A percentile compares a stretch with the other conserved stretches of the same genome.
Conservation (phyloP, 2,329 filamentous ascomycete genomes). For the Botrytis elliptica region DNA sequence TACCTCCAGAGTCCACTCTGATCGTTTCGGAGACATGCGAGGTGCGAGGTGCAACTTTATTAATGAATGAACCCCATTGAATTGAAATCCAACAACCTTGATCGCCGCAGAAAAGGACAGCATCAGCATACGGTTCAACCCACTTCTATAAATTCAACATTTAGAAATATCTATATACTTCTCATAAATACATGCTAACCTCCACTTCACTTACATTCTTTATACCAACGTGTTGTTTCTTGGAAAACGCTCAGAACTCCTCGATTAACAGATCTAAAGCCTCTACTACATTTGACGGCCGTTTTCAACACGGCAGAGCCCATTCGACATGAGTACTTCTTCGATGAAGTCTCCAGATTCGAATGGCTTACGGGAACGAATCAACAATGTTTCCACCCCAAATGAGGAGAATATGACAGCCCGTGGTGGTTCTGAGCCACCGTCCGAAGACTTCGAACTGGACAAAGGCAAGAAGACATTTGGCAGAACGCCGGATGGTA, state of each 20-base stretch:
- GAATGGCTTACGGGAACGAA: conserved; percentile 35
- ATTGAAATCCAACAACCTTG: not conserved
- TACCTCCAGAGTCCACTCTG: conserved; percentile 1
- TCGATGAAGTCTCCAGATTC: conserved; percentile 8
- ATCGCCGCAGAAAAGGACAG: conserved; percentile 8
- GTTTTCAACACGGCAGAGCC: conserved; percentile 20
- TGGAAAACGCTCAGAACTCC: not conserved
- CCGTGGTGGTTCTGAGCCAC: conserved; percentile 23
- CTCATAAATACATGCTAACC: conserved; percentile 8
- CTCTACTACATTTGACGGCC: conserved; percentile 12
- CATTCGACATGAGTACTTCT: conserved; percentile 25
- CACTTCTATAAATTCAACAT: conserved; percentile 8
- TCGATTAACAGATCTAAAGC: not conserved
- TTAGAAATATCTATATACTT: not conserved
- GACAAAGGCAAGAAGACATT: conserved; percentile 71
- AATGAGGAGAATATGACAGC: conserved; percentile 15
- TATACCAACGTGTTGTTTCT: not conserved
- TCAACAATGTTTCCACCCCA: conserved; percentile 12
- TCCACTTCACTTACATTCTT: not conserved
- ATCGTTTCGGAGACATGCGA: not conserved
- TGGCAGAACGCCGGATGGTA: conserved; percentile 87
- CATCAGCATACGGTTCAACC: conserved; percentile 11
- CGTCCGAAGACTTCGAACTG: conserved; percentile 34
- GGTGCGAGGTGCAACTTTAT: not conserved
- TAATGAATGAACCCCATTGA: not conserved